Base-by-base conservation (phyloP, 1,284 basidiomycete species). In the Pholiota adiposa region DNA sequence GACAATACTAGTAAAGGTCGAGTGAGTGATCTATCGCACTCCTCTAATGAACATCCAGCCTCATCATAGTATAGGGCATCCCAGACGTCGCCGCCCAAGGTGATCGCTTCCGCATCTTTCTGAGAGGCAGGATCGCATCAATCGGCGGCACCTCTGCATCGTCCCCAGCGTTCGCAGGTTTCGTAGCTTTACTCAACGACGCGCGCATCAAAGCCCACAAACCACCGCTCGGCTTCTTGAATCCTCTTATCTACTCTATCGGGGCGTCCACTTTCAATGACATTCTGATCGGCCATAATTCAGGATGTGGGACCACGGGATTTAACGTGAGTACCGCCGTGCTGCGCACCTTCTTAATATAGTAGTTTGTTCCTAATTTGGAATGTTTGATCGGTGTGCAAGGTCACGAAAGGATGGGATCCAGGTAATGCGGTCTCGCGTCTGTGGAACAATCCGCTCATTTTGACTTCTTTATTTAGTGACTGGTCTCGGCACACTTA, bases 101-200 rank as follows among this genome's bases (percentile, higher is more conserved):
- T 6, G 74, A 78, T 55, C 71, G 70, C 57, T 85, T 79, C 77
- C 72, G 73, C 9, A 76, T 85, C 49, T 78, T 75, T 66, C 62
- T 77, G 23, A 43, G 59, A 14, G 83, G 83, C 12, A 41, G 54
- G 3, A 49, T 75, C 5, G 65, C 62, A 33, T 66, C 67, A n/a
- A 77, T 85, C 59, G 80, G 78, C 29, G 87, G 86, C 43, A 80
- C 87, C 1, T 87, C 84, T 5, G 85, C 84, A 2, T 78, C 86
- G 0, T 71, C 85, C n/a, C 88, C 87, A 0, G 73, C 83, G 1
- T 83, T 85, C 60, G 79, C 83, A 14, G 80, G 75, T 1, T 73
- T 90, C 55, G 74, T 90, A 1, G 77, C 85, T 1, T 74, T 88
- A 48, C 74, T 91, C 57, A 91, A 90, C 69, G 88, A 90, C 66